A percentile compares a stretch with the other conserved stretches of the same genome.
These are phyloP conservation scores for Sicyos baderoa DNA, from an alignment of 306 rosid species.

Conservation along the genomic window DNA sequence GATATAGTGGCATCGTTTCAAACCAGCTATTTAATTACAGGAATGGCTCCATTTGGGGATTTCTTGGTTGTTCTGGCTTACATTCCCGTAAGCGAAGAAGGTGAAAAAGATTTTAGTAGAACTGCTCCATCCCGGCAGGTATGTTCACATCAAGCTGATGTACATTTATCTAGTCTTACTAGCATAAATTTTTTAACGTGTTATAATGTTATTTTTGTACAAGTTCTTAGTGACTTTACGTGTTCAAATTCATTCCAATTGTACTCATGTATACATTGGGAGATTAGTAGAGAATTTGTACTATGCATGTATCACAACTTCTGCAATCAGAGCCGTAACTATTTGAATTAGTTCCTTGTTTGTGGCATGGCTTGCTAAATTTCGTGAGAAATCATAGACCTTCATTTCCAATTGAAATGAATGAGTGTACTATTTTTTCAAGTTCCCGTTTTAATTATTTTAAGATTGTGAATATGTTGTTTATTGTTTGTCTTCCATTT, in stretches of 20 bases:
- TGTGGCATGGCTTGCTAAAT: constrained; percentile 9
- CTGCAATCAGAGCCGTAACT: not conserved
- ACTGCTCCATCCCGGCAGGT: constrained; percentile 74
- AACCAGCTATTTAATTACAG: constrained; percentile 83
- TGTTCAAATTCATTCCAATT: not conserved
- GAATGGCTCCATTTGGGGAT: constrained; percentile 95
- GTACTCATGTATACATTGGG: not conserved
- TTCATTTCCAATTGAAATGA: not conserved
- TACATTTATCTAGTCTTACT: not conserved
- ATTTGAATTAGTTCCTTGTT: constrained; percentile 2
- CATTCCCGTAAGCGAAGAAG: constrained; percentile 80
- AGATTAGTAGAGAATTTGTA: not conserved
- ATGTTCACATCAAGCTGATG: constrained; percentile 19
- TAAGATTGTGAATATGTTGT: not conserved
- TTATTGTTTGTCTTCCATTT: not conserved
- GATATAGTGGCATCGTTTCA: constrained; percentile 96
- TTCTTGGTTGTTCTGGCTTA: constrained; percentile 89
- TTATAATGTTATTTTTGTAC: not conserved
- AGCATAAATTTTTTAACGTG: not conserved
- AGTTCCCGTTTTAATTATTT: constrained; percentile 1
- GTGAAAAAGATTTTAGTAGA: constrained; percentile 77
- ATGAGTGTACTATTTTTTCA: constrained; percentile 3
- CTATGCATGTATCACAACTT: constrained; percentile 1
- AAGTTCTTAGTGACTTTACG: not conserved
- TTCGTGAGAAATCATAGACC: not conserved